phyloP scores from a whole-genome alignment of 129 eudicot species.

The Artemisia annua region DNA sequence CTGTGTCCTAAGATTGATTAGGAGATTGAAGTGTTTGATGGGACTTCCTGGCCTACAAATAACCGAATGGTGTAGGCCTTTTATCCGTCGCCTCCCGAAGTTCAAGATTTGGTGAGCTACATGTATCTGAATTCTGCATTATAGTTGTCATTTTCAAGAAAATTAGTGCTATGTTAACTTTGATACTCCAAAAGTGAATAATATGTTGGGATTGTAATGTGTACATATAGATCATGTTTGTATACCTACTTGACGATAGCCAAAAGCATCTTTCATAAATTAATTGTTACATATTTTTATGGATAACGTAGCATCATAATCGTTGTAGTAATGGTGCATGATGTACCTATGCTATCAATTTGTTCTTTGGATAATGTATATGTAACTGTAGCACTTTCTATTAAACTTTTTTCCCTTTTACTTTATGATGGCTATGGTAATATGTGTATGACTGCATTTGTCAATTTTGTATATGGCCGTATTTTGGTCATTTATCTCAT shows the following conservation, averaged over 20 bases:
- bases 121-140: background rate
- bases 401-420: too few species aligned
- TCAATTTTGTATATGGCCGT: too few species aligned
- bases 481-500: too few species aligned
- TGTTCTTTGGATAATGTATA: too few species aligned
- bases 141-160: background rate
- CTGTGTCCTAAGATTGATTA: constrained; percentile 63
- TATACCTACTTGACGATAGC: background rate
- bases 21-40: constrained; percentile 61
- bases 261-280: background rate
- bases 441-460: too few species aligned
- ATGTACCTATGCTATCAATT: too few species aligned
- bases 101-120: constrained; percentile 59
- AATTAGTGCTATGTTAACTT: too few species aligned
- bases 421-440: too few species aligned
- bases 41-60: constrained; percentile 57
- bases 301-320: background rate
- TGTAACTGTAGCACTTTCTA: too few species aligned
- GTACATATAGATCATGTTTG: background rate
- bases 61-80: constrained; percentile 59
- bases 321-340: background rate
- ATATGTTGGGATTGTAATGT: background rate
- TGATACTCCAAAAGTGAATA: too few species aligned
- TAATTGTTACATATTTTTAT: background rate
- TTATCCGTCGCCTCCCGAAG: constrained; percentile 61